Percentiles rank a stretch among this genome's conserved stretches.
Evolutionary conservation across 2,329 filamentous ascomycete genomes (phyloP).

Genomic region (Ascochyta lentis): DNA sequence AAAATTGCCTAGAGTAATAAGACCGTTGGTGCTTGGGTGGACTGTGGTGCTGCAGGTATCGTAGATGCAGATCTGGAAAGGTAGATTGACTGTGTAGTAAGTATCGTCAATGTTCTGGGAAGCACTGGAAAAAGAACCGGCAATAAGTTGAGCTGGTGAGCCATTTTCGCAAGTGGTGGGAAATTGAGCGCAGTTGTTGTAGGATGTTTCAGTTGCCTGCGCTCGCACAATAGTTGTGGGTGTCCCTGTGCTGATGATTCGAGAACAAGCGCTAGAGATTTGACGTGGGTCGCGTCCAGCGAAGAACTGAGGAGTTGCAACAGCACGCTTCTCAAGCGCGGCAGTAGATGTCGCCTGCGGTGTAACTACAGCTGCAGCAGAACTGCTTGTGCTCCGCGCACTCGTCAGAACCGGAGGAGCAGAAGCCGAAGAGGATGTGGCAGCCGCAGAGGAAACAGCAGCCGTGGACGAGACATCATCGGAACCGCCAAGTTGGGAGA

Average conservation of each 20-base stretch:
- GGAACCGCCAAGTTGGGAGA: too few relatives aligned
- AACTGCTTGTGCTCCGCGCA: not conserved
- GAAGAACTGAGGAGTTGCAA: not conserved
- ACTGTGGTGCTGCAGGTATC: conserved; percentile 2
- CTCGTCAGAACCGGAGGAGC: not conserved
- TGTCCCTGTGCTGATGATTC: not conserved
- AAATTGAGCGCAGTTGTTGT: not conserved
- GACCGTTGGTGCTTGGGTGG: not conserved
- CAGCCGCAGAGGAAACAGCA: too few relatives aligned
- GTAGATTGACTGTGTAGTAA: not conserved
- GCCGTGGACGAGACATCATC: too few relatives aligned
- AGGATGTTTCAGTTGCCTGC: not conserved
- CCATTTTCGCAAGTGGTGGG: not conserved
- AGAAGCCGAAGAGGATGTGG: too few relatives aligned
- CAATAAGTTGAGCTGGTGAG: not conserved
- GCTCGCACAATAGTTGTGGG: not conserved
- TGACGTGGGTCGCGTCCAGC: not conserved
- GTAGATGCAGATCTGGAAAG: conserved; percentile 8
- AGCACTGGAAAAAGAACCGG: not conserved
- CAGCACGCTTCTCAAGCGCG: not conserved
- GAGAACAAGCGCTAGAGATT: not conserved
- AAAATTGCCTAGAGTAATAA: not conserved
- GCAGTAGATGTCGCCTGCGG: not conserved
- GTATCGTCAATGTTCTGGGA: not conserved
- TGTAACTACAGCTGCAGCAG: not conserved